Evolutionary conservation across 139 green algal species (phyloP), one percentile per base, ranked within the genome.

Genomic region (Tetradesmus lagerheimii): DNA sequence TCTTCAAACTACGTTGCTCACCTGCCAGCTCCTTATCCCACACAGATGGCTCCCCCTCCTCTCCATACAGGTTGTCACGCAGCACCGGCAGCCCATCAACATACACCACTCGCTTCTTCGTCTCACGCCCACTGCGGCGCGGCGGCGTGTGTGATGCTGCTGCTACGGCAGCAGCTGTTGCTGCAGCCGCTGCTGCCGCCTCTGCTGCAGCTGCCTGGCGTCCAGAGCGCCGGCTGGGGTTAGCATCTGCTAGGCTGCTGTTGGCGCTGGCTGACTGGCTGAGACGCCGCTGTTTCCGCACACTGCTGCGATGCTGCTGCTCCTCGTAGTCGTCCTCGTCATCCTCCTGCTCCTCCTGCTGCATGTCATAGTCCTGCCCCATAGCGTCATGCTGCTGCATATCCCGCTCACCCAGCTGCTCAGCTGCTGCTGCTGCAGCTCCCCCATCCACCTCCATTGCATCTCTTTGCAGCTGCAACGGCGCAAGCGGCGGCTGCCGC

Each of bases 1-100:
- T 77, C 6, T 16, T 35, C 66, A 77, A 38, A 15, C 4, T 1
- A 14, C 38, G 4, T 12, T 27, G 37, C 34, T 2, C 47, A 86
- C 80, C 87, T 53, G 71, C 77, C 0, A 94, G 87, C 76, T 94
- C 92, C 47, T 89, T 84, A 1, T 95, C 83, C 90, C 93, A 95
- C 25, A 95, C 92, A 12, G 90, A 94, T 1, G 91, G 94, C 89
- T 96, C 92, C 37, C 93, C 92, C 67, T 95, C 80, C 34, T 95
- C 66, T 37, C 93, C 92, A 76, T 97, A 97, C 89, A 95, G 93
- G 92, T 97, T 97, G 41, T 75, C 41, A 80, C 91, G 82, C 53
- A 97, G 93, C 85, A 97, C 94, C 0, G 92, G 91, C 15, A 93
- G 12, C 31, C 93, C 93, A 35, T 95, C 76, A 0, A 97, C 85